These are phyloP conservation scores for Panaeolus papilionaceus DNA, from an alignment of 768 basidiomycete species.

Conservation along the genomic window DNA sequence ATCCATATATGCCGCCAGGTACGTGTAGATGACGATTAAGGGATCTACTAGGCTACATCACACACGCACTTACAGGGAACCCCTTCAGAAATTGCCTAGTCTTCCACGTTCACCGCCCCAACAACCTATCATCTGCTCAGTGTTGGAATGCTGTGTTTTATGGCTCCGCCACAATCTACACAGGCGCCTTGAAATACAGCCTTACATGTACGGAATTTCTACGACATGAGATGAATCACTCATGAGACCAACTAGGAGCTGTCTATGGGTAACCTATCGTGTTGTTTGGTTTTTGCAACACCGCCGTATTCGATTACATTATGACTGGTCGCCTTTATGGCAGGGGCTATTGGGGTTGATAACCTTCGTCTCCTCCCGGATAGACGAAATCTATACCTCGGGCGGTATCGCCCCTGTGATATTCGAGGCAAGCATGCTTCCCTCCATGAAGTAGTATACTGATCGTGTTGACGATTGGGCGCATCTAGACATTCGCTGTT, in stretches of 20 bases:
- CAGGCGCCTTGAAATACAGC: conserved; percentile 60
- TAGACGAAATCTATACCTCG: conserved; percentile 57
- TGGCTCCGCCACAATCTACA: conserved; percentile 78
- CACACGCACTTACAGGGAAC: background rate
- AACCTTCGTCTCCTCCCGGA: conserved; percentile 59
- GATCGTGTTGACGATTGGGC: background rate
- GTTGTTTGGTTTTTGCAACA: conserved; percentile 64
- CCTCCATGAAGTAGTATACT: background rate
- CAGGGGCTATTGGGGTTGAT: conserved; percentile 58
- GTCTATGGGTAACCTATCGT: conserved; percentile 59
- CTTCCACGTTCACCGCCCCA: conserved; percentile 47
- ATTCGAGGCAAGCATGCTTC: conserved; percentile 51
- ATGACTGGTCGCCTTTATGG: conserved; percentile 74
- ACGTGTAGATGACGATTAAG: conserved; percentile 20
- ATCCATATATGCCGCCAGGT: conserved; percentile 73
- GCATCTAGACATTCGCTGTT: conserved; percentile 53
- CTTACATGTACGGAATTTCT: conserved; percentile 54
- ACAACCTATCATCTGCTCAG: conserved; percentile 57
- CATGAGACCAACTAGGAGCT: conserved; percentile 45
- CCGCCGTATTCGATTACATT: conserved; percentile 60
- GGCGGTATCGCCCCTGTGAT: conserved; percentile 59
- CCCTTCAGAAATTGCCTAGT: conserved; percentile 51
- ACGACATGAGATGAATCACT: background rate
- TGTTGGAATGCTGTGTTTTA: conserved; percentile 72
- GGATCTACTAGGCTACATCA: no score